phyloP scores from a whole-genome alignment of 305 asterid genomes.

The Striga hermonthica region DNA sequence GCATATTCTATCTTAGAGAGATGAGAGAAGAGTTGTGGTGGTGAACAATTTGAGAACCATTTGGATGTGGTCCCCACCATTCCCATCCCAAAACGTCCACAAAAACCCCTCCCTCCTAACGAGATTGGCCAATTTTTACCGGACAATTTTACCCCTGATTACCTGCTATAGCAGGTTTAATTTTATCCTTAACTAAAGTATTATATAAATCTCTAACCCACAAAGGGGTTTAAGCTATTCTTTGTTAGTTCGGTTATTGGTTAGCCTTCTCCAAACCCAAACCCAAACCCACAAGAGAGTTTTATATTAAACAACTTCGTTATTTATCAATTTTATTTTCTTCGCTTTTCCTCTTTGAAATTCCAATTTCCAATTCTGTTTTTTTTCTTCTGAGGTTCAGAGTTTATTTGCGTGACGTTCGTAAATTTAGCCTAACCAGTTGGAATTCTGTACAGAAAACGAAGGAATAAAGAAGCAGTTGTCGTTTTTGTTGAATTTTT shows the following conservation, averaged over 20 bases:
- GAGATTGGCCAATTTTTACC: slow-evolving; percentile 21
- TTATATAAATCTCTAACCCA: slow-evolving; percentile 31
- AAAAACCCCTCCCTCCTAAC: slow-evolving; percentile 12
- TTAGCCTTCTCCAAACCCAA: slow-evolving; percentile 28
- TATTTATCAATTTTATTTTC: not conserved
- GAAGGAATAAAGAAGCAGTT: slow-evolving; percentile 15
- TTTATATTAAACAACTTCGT: slow-evolving; percentile 21
- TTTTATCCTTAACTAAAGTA: not conserved
- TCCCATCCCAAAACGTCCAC: slow-evolving; percentile 22
- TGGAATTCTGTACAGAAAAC: slow-evolving; percentile 28
- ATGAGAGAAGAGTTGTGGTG: slow-evolving; percentile 33
- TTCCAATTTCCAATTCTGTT: slow-evolving; percentile 1
- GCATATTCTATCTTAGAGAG: slow-evolving; percentile 32
- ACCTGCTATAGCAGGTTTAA: slow-evolving; percentile 13
- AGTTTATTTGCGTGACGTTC: slow-evolving; percentile 36
- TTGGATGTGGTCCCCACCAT: slow-evolving; percentile 41
- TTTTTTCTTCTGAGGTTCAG: slow-evolving; percentile 5
- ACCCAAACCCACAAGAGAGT: slow-evolving; percentile 40
- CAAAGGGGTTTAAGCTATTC: slow-evolving; percentile 49
- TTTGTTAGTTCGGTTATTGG: slow-evolving; percentile 29
- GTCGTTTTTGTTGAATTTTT: slow-evolving; percentile 25
- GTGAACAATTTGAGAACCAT: slow-evolving; percentile 32
- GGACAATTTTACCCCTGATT: slow-evolving; percentile 37
- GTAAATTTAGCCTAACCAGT: slow-evolving; percentile 28
- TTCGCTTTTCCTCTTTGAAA: not conserved